These are phyloP conservation scores for Colletotrichum scovillei DNA, from an alignment of 2,329 filamentous ascomycete species.

Conservation along the genomic window DNA sequence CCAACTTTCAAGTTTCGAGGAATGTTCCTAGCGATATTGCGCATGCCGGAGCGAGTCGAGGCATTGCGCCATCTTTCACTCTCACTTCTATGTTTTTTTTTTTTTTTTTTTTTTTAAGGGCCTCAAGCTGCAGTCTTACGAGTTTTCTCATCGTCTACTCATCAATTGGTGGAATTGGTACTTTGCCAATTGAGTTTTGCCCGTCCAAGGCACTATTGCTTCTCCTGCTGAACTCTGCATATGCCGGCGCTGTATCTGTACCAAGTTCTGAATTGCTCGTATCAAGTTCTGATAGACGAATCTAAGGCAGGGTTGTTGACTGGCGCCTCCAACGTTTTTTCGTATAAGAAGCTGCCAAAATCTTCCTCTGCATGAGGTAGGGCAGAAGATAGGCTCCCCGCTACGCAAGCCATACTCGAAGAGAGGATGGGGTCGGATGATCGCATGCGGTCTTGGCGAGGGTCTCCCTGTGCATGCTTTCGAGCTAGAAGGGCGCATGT, in stretches of 20 bases:
- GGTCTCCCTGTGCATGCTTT: constrained; percentile 31
- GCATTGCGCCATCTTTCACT: background rate
- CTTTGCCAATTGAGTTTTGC: background rate
- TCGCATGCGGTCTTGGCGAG: background rate
- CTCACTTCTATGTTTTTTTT: background rate
- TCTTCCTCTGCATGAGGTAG: background rate
- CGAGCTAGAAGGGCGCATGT: background rate
- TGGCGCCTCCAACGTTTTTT: background rate
- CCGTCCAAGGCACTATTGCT: background rate
- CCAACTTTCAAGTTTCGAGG: background rate
- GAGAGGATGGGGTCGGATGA: background rate
- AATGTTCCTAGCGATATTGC: background rate
- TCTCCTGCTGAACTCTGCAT: background rate
- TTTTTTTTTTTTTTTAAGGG: background rate
- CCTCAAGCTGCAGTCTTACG: background rate
- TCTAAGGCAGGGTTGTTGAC: background rate
- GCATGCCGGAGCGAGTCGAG: constrained; percentile 3
- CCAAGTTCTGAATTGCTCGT: background rate
- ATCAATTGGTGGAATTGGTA: background rate
- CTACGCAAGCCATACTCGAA: constrained; percentile 8
- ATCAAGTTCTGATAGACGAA: background rate
- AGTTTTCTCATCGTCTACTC: background rate
- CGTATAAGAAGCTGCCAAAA: background rate
- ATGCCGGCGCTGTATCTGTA: background rate
- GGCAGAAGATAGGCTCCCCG: too few species aligned